Conservation (phyloP, 2,329 filamentous ascomycete genomes). For the Aspergillus oerlinghausenensis region DNA sequence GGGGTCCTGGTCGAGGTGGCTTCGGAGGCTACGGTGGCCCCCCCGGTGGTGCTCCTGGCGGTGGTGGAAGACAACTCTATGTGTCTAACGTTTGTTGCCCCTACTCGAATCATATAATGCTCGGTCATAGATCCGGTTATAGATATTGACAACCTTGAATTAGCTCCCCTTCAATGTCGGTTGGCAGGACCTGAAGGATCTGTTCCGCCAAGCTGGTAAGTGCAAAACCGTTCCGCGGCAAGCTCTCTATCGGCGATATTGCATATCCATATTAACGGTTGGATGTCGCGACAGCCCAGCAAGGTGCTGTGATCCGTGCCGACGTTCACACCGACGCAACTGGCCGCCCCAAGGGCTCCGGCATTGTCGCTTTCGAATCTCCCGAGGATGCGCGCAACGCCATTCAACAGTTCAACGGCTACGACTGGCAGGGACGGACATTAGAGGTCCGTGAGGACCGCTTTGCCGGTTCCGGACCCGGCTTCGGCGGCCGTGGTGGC, state of each 20-base stretch:
- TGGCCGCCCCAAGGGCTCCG: conserved; percentile 91
- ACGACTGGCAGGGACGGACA: conserved; percentile 92
- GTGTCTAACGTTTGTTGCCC: conserved; percentile 87
- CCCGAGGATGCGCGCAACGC: conserved; percentile 92
- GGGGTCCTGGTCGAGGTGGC: conserved; percentile 50
- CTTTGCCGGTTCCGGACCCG: conserved; percentile 63
- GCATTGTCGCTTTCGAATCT: conserved; percentile 94
- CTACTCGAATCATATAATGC: conserved; percentile 11
- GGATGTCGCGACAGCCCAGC: conserved; percentile 35
- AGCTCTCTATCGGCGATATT: conserved; percentile 8
- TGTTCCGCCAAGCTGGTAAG: conserved; percentile 97
- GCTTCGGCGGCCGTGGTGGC: conserved; percentile 41
- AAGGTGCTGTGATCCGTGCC: conserved; percentile 82
- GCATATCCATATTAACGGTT: conserved; percentile 26
- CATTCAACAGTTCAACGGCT: conserved; percentile 96
- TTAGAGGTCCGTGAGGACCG: conserved; percentile 96
- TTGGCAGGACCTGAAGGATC: conserved; percentile 98
- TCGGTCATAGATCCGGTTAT: conserved; percentile 14
- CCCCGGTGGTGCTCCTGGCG: conserved; percentile 9
- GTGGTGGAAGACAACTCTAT: conserved; percentile 83
- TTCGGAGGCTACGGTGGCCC: conserved; percentile 51
- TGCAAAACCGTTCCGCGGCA: conserved; percentile 20
- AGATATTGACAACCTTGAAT: conserved; percentile 34
- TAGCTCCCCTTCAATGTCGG: conserved; percentile 96
- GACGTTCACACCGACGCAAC: conserved; percentile 91